phyloP scores from a whole-genome alignment of 352 stramenopile genomes.

The Phytophthora palmivora region DNA sequence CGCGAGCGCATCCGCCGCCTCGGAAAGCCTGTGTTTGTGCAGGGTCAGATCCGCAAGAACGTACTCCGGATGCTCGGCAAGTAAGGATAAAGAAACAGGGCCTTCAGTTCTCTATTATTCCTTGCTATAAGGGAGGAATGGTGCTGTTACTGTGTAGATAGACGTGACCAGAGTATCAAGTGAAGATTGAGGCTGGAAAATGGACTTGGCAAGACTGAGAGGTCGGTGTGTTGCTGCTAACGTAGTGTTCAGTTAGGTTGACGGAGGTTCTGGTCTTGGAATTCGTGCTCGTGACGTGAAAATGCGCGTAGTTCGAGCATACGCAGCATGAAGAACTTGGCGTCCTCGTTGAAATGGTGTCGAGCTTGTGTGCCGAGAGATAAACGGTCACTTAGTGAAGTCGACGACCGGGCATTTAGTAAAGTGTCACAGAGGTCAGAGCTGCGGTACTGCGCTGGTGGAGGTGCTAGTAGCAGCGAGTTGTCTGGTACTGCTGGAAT shows the following conservation, averaged over 20 bases:
- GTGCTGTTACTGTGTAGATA: slow-evolving; percentile 23
- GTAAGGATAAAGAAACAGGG: not conserved
- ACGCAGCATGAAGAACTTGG: slow-evolving; percentile 46
- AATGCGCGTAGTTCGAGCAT: slow-evolving; percentile 47
- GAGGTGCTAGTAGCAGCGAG: slow-evolving; percentile 9
- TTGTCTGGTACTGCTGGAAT: slow-evolving; percentile 2
- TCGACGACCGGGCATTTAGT: slow-evolving; percentile 11
- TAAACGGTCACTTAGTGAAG: slow-evolving; percentile 31
- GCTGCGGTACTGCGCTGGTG: not conserved
- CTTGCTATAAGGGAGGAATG: not conserved
- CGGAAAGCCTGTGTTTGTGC: slow-evolving; percentile 72
- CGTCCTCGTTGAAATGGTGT: slow-evolving; percentile 54
- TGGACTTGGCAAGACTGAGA: slow-evolving; percentile 19
- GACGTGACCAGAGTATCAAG: not conserved
- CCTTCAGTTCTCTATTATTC: too few relatives aligned
- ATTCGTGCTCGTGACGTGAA: slow-evolving; percentile 10
- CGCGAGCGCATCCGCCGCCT: slow-evolving; percentile 79
- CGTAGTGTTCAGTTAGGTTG: slow-evolving; percentile 1
- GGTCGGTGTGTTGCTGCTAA: not conserved
- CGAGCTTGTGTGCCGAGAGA: slow-evolving; percentile 23
- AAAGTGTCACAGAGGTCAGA: slow-evolving; percentile 26
- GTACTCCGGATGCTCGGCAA: slow-evolving; percentile 75
- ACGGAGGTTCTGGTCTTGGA: slow-evolving; percentile 18
- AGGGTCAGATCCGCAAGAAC: slow-evolving; percentile 87
- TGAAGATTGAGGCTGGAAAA: slow-evolving; percentile 7